Base-by-base conservation (phyloP, 805 yeast species). In the Sugiyamaella boreocaroliniensis region DNA sequence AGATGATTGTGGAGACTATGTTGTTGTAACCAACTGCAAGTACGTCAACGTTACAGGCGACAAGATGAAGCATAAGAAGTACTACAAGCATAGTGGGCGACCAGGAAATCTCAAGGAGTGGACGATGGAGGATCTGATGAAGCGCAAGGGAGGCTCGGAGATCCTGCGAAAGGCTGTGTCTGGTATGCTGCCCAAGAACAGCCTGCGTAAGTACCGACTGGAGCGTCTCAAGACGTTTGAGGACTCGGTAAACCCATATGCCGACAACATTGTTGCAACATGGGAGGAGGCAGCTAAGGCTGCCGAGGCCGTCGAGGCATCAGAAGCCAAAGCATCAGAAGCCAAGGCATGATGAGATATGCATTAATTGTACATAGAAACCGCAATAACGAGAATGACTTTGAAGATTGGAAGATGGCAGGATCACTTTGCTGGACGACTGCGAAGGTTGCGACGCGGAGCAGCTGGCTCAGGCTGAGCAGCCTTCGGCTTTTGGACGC, bases 101-200 rank as follows among this genome's bases (percentile, higher is more conserved):
- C 98, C 98, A 2, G 99, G 99, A 46, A 81, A 89, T 40, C 81
- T 93, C 62, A 85, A 86, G 62, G 81, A 87, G 61, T 78, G 82
- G 44, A 82, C 97, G 19, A 85, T 93, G 93, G 82, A 82, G 52
- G 82, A 80, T 56, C 71, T 90, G 68, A 79, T 81, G 41, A 80
- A 74, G 46, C 83, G 89, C 66, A 82, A 84, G 62, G 99, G 99
- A 7, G 86, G 82, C 61, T 83, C 88, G n/a, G 98, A 93, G 69
- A 72, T 90, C 11, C 73, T 93, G 62, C 79, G 71, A 62, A 81
- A 85, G 61, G 98, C 99, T 1, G 99, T 93, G 5, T 83, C 88
- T 57, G 95, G 95, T 52, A 93, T 93, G 99, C 76, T 93, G 52
- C 99, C 99, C 43, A 90, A 88, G 72, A 92, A 93, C 69, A 82